These are phyloP conservation scores for Penicillium corylophilum DNA, from an alignment of 2,329 filamentous ascomycete genomes.

Conservation along the genomic window DNA sequence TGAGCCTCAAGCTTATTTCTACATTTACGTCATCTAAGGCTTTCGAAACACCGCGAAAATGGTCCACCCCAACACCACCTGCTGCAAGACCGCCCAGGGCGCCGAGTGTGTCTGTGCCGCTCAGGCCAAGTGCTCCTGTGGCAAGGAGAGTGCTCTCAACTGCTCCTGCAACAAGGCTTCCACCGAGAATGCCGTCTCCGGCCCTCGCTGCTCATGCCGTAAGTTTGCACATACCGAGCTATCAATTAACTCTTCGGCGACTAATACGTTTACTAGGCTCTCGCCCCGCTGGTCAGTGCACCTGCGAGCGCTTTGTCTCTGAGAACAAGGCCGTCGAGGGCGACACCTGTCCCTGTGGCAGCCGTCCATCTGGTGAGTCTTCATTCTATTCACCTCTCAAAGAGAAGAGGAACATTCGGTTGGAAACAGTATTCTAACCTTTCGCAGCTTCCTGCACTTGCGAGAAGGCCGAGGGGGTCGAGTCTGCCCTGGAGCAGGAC, in stretches of 20 bases:
- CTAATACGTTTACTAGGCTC: conserved; percentile 49
- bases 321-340: conserved; percentile 68
- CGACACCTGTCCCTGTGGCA: conserved; percentile 72
- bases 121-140: conserved; percentile 77
- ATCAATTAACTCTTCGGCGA: neutral
- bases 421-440: conserved; percentile 9
- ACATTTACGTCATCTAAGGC: conserved; percentile 8
- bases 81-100: conserved; percentile 58
- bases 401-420: neutral
- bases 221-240: conserved; percentile 30
- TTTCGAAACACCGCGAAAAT: conserved; percentile 32
- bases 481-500: conserved; percentile 71
- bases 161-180: conserved; percentile 79
- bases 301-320: conserved; percentile 67
- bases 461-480: conserved; percentile 66
- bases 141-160: conserved; percentile 79
- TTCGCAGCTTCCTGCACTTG: conserved; percentile 71
- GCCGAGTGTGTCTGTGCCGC: conserved; percentile 58
- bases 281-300: conserved; percentile 76
- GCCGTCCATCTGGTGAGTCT: conserved; percentile 67
- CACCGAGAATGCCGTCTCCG: conserved; percentile 70
- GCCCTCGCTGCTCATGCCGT: conserved; percentile 80
- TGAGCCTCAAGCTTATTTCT: conserved; percentile 1
- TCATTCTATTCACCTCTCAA: too few relatives aligned
- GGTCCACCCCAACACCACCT: conserved; percentile 52